Base-by-base conservation (phyloP, 331 rosid species). In the Malus hybrid region DNA sequence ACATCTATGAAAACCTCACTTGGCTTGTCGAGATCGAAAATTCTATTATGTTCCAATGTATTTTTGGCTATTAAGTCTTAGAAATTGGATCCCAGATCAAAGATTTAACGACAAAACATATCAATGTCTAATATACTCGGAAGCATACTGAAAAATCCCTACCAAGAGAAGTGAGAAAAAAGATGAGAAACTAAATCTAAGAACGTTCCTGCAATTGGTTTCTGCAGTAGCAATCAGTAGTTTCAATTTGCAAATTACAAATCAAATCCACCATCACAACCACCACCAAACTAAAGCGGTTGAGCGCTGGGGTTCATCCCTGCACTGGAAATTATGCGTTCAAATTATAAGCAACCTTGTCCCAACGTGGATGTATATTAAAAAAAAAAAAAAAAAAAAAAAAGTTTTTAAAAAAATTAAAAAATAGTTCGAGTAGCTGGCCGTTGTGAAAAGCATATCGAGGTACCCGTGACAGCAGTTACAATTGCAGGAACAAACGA, bases 1-100 rank as follows among this genome's bases (percentile, higher is more conserved):
- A 76, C 78, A 62, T 73, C 75, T 56, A 77, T 81, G 74, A 64
- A 57, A 63, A 65, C 12, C 61, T 46, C 65, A 44, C 61, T 63
- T 46, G 19, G 7, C 3, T 46, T 56, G 80, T 73, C 2, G 34
- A 68, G 62, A 52, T 62, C 44, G 6, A 20, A 0, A 50, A 16
- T 50, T 50, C n/a, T 5, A 15, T 50, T 5, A 50, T 0, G 8
- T 50, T 50, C 18, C n/a, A 0, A 50, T 50, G n/a, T 15, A 50
- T 50, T 36, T 36, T 50, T 50, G 6, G 8, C 3, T 5, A 1
- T 50, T 15, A 50, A 15, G 6, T 50, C 1, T 50, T 50, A 5
- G 3, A 15, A 1, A 5, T 15, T 50, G n/a, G 8, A 50, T 15
- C 2, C 6, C 6, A 50, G 1, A 2, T 15, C 0, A 50, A 50